Base-by-base conservation (phyloP, 352 stramenopile species). In the Globisporangium megalacanthum region DNA sequence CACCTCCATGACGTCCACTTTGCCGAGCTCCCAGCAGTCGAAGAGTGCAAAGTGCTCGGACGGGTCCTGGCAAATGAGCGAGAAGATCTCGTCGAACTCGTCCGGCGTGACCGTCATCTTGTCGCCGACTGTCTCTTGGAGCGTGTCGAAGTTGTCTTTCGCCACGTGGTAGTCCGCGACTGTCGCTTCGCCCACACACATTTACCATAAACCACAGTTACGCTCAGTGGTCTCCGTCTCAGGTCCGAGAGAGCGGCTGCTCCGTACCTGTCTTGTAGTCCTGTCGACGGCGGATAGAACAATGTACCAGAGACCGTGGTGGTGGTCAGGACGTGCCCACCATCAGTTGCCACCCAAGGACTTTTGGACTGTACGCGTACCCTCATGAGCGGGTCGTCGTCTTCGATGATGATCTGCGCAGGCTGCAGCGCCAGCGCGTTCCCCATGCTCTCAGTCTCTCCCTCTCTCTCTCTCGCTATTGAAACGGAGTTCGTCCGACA, bases 11-110 rank as follows among this genome's bases (percentile, higher is more conserved):
- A 77, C 77, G 29, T 89, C 82, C 25, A 92, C 77, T 64, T 88
- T 85, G 66, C 68, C 76, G 35, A 80, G 58, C 22, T 73, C 61
- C 73, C 70, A 88, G 29, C 57, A 77, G 53, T 87, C 77, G 37
- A 88, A 88, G 19, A 92, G 62, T 22, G 75, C 68, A 44, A 92
- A 92, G 54, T 92, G 81, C 35, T 88, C 77, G 7, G 64, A 19
- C 31, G 81, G 58, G 44, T 92, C 79, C 49, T 87, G 76, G 48
- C 75, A 92, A 4, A 89, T 74, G 48, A 89, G 72, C 41, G 79
- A 86, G 52, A 92, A 92, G 46, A 92, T 79, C 37, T 92, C 75
- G 56, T 88, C 79, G 50, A 92, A 92, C 50, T 92, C 77, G 6
- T 86, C 77, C 8, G 69, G 62, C 6, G 69, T 88, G 65, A 92